phyloP scores from a whole-genome alignment of 768 basidiomycete genomes.

The Mycena albidolilacea region DNA sequence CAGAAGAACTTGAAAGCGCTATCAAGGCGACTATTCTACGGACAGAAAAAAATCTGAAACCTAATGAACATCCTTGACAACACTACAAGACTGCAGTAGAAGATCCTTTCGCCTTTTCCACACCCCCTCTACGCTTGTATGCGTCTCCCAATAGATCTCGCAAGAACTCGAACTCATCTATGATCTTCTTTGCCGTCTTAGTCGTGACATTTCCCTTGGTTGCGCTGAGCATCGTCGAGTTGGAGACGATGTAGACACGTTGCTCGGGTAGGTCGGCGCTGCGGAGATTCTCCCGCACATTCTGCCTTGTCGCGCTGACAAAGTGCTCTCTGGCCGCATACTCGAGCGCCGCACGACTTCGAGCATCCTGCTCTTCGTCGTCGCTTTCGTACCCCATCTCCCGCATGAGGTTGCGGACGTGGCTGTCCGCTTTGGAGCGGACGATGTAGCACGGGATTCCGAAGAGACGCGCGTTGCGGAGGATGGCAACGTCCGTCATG shows the following conservation, averaged over 20 bases:
- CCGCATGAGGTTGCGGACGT: conserved; percentile 17
- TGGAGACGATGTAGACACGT: neutral
- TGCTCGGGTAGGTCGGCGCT: conserved; percentile 13
- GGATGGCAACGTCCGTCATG: conserved; percentile 33
- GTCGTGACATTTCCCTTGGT: conserved; percentile 22
- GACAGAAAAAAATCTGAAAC: conserved; percentile 6
- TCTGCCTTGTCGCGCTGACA: conserved; percentile 11
- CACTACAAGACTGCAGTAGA: conserved; percentile 9
- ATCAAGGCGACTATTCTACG: conserved; percentile 10
- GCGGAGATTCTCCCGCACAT: conserved; percentile 19
- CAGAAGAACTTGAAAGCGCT: conserved; percentile 6
- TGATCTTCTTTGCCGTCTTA: conserved; percentile 5
- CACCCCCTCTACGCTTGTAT: conserved; percentile 16
- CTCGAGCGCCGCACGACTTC: conserved; percentile 10
- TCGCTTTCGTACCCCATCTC: conserved; percentile 25
- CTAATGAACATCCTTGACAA: conserved; percentile 23
- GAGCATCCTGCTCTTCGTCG: conserved; percentile 21
- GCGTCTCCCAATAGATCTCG: conserved; percentile 15
- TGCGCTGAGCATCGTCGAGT: conserved; percentile 9
- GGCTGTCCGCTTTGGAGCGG: neutral
- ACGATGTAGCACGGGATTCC: too few relatives aligned
- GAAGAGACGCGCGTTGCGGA: too few relatives aligned
- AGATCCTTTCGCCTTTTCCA: conserved; percentile 10
- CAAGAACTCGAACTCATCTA: conserved; percentile 12
- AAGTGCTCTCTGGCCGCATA: neutral